A percentile compares a stretch with the other conserved stretches of the same genome.
phyloP scores from a whole-genome alignment of 1,284 basidiomycete genomes.

The Tremellales sp. region DNA sequence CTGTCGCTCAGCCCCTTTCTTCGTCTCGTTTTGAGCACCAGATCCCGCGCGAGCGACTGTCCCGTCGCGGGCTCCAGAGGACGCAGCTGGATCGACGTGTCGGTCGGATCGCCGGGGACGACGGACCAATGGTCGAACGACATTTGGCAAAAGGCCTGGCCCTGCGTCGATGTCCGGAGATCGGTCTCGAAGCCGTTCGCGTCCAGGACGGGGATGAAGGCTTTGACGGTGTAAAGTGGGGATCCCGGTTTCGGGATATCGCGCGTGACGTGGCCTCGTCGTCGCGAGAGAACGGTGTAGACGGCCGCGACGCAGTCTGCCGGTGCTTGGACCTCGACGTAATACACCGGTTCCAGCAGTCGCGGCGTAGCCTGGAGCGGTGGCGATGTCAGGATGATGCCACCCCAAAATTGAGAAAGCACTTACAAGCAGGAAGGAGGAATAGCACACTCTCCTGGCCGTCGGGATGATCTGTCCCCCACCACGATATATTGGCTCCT shows the following conservation, averaged over 20 bases:
- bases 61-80: slow-evolving; percentile 96
- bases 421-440: slow-evolving; percentile 91
- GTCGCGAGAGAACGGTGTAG: slow-evolving; percentile 92
- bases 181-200: slow-evolving; percentile 99
- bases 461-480: slow-evolving; percentile 99
- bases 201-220: slow-evolving; percentile 95
- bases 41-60: slow-evolving; percentile 82
- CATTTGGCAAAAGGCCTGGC: slow-evolving; percentile 94
- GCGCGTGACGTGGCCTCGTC: slow-evolving; percentile 95
- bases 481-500: slow-evolving; percentile 94
- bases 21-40: slow-evolving; percentile 92
- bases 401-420: not conserved
- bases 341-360: slow-evolving; percentile 95
- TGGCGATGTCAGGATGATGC: too few relatives aligned
- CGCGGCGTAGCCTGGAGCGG: slow-evolving; percentile 75
- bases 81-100: slow-evolving; percentile 88
- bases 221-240: slow-evolving; percentile 94
- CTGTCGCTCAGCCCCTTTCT: slow-evolving; percentile 92
- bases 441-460: slow-evolving; percentile 94
- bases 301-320: slow-evolving; percentile 98
- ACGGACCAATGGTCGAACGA: slow-evolving; percentile 98
- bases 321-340: slow-evolving; percentile 96
- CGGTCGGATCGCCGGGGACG: slow-evolving; percentile 97
- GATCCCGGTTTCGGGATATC: slow-evolving; percentile 97
- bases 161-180: slow-evolving; percentile 91